Base-by-base conservation (phyloP, 169 alveolate genomes). In the Eimeria praecox region DNA sequence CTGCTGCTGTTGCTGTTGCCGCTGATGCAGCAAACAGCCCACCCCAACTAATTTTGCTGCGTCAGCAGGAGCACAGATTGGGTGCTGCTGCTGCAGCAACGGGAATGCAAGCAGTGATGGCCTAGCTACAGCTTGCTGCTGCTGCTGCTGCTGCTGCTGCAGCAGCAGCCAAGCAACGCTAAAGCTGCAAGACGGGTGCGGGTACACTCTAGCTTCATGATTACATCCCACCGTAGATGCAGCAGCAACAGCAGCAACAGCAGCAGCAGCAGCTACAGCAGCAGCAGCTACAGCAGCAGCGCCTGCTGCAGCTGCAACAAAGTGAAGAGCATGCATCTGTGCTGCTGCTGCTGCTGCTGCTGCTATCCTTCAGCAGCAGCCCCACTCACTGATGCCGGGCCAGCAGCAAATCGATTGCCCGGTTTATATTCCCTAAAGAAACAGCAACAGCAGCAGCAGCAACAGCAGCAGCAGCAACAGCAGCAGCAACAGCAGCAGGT, bases 371-470 rank as follows among this genome's bases (percentile, higher is more conserved):
- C n/a, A n/a, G n/a, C 78, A 0, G 56, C 35, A 42, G 54, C 54
- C 18, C 56, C 86, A 64, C 64, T 80, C 42, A 80, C 89, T 80
- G 89, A 44, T 80, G 89, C 30, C 92, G 92, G 30, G 92, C 92
- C 46, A 83, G 54, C 92, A 83, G 77, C 92, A 49, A 49, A 66
- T 83, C 92, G 49, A 83, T 83, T 35, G 92, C 92, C 49, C 92
- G 18, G 33, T 83, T 83, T 49, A 83, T 30, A 54, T 83, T 83
- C 22, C 92, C 92, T 83, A 27, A 80, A 40, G 46, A 8, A 44
- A n/a, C 38, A 42, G 89, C 66, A 49, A 46, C 89, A 80, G 59
- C 69, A 42, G 69, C 3, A 46, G 38, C 0, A 42, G 59, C 30
- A 64, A 33, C 77, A 64, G 77, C n/a, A 64, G 30, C 35, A 66